phyloP scores from a whole-genome alignment of 1,139 yeast genomes.

The Diutina sp. region DNA sequence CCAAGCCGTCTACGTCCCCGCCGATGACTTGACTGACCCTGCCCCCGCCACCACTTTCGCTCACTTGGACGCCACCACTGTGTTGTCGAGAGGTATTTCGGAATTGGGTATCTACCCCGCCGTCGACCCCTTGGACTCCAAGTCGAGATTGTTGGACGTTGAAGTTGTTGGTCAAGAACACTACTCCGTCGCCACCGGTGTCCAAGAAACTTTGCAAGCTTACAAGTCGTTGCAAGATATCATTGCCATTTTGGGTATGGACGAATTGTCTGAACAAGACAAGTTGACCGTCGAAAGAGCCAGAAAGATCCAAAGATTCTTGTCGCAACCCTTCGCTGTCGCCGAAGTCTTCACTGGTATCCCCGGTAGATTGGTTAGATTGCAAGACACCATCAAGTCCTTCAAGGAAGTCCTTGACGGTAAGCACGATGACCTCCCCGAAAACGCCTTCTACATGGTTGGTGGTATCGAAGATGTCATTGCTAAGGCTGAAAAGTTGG shows the following conservation, averaged over 20 bases:
- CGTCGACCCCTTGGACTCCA: conserved; percentile 99
- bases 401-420: conserved; percentile 97
- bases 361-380: conserved; percentile 93
- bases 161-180: conserved; percentile 98
- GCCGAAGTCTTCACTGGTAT: conserved; percentile 99
- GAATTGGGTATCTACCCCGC: conserved; percentile 99
- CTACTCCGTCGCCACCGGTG: conserved; percentile 87
- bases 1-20: conserved; percentile 99
- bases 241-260: conserved; percentile 99
- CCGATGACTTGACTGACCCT: conserved; percentile 99
- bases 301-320: conserved; percentile 99
- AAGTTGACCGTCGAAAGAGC: conserved; percentile 99
- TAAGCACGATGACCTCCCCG: conserved; percentile 97
- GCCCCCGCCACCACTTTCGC: conserved; percentile 99
- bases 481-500: conserved; percentile 98
- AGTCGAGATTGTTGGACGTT: conserved; percentile 96
- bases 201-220: conserved; percentile 98
- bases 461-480: conserved; percentile 98
- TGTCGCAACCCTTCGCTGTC: conserved; percentile 98
- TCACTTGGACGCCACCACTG: conserved; percentile 99
- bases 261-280: conserved; percentile 96
- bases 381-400: conserved; percentile 86
- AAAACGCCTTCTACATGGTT: conserved; percentile 99
- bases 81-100: conserved; percentile 98
- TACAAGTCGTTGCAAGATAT: conserved; percentile 99